These are phyloP conservation scores for Fusarium sp. DNA, from an alignment of 2,329 filamentous ascomycete genomes.

Conservation along the genomic window DNA sequence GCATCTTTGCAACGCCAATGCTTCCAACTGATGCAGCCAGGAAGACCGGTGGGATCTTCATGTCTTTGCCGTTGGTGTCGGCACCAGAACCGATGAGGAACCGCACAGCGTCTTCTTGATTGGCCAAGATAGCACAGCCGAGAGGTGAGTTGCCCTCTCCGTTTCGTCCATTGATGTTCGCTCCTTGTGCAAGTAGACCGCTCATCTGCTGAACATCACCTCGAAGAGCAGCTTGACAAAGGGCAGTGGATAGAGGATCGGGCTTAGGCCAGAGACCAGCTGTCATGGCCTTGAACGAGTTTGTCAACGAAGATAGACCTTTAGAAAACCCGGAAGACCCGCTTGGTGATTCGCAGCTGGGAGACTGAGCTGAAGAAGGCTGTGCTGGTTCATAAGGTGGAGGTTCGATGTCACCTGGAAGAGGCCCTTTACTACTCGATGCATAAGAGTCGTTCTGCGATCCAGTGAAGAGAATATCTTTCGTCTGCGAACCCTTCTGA, in stretches of 20 bases:
- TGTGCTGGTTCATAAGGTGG: slow-evolving; percentile 40
- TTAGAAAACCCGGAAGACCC: slow-evolving; percentile 32
- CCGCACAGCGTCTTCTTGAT: slow-evolving; percentile 47
- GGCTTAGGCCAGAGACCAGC: slow-evolving; percentile 48
- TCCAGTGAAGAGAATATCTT: slow-evolving; percentile 30
- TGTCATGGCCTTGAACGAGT: slow-evolving; percentile 51
- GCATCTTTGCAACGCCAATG: slow-evolving; percentile 41
- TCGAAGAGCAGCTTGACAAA: slow-evolving; percentile 49
- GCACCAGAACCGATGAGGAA: slow-evolving; percentile 49
- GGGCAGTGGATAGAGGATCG: slow-evolving; percentile 51
- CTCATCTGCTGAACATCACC: slow-evolving; percentile 50
- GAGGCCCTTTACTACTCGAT: slow-evolving; percentile 32
- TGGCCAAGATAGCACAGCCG: slow-evolving; percentile 48
- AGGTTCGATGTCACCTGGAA: slow-evolving; percentile 25
- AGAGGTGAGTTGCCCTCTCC: slow-evolving; percentile 50
- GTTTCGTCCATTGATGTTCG: slow-evolving; percentile 51
- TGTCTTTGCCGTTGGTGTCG: slow-evolving; percentile 34
- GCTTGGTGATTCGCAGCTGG: background rate
- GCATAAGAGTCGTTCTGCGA: background rate
- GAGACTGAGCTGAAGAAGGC: slow-evolving; percentile 20
- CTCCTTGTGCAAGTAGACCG: slow-evolving; percentile 49
- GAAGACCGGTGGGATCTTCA: slow-evolving; percentile 49
- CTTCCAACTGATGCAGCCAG: slow-evolving; percentile 47
- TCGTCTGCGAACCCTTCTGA: slow-evolving; percentile 22
- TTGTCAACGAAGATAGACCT: slow-evolving; percentile 45